Evolutionary conservation across 192 early-diverging fungal species (phyloP), one percentile per base, ranked within the genome.

Genomic region (Backusella sp.): DNA sequence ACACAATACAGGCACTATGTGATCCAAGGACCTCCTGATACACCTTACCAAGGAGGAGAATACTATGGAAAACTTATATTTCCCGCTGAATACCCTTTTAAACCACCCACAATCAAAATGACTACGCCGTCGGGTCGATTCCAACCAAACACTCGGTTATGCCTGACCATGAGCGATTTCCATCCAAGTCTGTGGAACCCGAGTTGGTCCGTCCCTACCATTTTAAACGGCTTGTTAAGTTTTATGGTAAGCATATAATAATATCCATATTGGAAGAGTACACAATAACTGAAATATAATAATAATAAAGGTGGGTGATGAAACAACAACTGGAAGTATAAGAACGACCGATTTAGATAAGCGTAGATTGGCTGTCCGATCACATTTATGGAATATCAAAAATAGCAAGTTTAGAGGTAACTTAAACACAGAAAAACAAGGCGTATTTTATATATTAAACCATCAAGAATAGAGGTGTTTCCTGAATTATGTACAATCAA

Each of bases 101-200:
- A 95, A 79, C 95, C 95, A 65, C 94, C 94, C 19, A 85, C 91
- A 5, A 94, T 95, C 66, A 88, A 92, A 72, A 95, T 96, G 92
- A 87, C 89, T 49, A 96, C 94, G 65, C 93, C 90, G 6, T 89
- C 86, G 52, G 96, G 96, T 66, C 92, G 98, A 37, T 99, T 99
- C 80, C 93, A 96, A 75, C 91, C 91, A 14, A 93, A 98, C 80
- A 94, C 93, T 70, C 86, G 93, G 72, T 90, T 99, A 23, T 99
- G 98, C 80, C 85, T 97, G 74, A 96, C 95, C 76, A 98, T 98
- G 97, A 94, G 92, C 76, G 96, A 98, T 87, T 98, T 97, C 83
- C 95, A 95, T 75, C 94, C 92, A 36, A 90, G 89, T 79, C 85
- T 92, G 39, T 99, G 97, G 97, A 99, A 98, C 77, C 97, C 97